phyloP scores from a whole-genome alignment of 2,329 filamentous ascomycete genomes.

The Fusarium nodosum region DNA sequence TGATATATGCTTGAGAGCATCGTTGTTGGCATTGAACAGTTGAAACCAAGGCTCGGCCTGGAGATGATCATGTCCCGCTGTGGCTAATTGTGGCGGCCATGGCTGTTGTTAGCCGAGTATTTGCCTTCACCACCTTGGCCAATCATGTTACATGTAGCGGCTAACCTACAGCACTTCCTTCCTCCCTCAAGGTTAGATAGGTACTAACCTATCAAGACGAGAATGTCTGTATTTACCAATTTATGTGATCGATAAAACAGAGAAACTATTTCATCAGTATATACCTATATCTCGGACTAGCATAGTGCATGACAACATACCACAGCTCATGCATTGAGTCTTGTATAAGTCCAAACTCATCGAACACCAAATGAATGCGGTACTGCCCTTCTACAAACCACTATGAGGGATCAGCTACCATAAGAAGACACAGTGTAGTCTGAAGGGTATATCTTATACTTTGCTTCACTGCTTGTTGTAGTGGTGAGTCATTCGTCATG shows the following conservation, averaged over 20 bases:
- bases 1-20: constrained; percentile 36
- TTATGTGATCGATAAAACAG: no score
- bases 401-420: no score
- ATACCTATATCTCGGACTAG: background rate
- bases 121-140: constrained; percentile 31
- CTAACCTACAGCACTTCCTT: background rate
- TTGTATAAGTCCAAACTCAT: background rate
- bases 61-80: constrained; percentile 49
- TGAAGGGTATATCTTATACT: no score
- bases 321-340: background rate
- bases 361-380: no score
- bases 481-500: no score
- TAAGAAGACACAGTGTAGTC: no score
- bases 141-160: background rate
- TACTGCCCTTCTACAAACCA: no score
- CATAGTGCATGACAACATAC: no score
- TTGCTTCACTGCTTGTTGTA: no score
- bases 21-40: constrained; percentile 45
- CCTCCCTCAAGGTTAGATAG: background rate
- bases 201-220: background rate
- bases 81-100: constrained; percentile 46
- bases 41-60: constrained; percentile 45
- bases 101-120: constrained; percentile 46
- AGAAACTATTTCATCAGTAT: background rate
- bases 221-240: background rate